Evolutionary conservation across 2,329 filamentous ascomycete genomes (phyloP).

Genomic region (Xylaria sp.): DNA sequence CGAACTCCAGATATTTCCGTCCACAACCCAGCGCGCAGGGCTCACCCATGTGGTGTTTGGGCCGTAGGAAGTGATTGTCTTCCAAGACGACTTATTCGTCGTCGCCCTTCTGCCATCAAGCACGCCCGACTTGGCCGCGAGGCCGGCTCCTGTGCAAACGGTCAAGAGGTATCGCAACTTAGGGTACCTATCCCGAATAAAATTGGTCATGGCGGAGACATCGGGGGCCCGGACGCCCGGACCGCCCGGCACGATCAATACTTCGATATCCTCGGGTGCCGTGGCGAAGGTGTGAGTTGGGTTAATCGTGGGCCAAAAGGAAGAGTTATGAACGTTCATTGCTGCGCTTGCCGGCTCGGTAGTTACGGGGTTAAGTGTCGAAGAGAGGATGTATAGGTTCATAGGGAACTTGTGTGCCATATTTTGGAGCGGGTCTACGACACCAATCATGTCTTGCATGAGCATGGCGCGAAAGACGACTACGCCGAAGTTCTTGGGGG

Average conservation of each 20-base stretch:
- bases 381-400: conserved; percentile 23
- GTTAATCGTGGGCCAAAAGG: conserved; percentile 24
- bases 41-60: conserved; percentile 59
- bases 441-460: conserved; percentile 24
- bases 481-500: conserved; percentile 17
- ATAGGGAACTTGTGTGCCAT: conserved; percentile 13
- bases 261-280: conserved; percentile 40
- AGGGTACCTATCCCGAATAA: conserved; percentile 49
- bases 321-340: conserved; percentile 18
- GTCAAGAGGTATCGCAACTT: conserved; percentile 60
- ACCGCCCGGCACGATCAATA: conserved; percentile 49
- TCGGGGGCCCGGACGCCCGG: conserved; percentile 39
- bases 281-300: conserved; percentile 46
- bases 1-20: conserved; percentile 66
- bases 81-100: conserved; percentile 62
- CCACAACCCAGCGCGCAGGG: conserved; percentile 63
- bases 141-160: conserved; percentile 64
- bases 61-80: conserved; percentile 48
- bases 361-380: conserved; percentile 21
- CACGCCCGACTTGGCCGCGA: conserved; percentile 60
- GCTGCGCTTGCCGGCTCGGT: conserved; percentile 13
- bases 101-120: conserved; percentile 64
- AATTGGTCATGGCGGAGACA: conserved; percentile 44
- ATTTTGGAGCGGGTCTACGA: conserved; percentile 21
- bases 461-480: conserved; percentile 21